Evolutionary conservation across 2,329 filamentous ascomycete genomes (phyloP), one percentile per base, ranked within the genome.

Genomic region (Tricladium varicosporioides): DNA sequence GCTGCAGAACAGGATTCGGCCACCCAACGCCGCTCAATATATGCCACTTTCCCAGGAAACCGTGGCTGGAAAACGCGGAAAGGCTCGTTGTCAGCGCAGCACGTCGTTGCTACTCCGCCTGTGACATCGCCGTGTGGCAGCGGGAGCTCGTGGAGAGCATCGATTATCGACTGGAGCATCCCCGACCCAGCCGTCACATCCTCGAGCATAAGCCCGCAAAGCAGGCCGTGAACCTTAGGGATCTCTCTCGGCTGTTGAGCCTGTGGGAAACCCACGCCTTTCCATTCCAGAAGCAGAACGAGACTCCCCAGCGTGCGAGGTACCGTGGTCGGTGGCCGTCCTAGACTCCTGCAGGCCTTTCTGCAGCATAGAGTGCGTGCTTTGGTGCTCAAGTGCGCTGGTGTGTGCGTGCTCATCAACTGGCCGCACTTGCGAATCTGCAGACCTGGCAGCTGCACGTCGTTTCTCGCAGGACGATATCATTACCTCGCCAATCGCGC

Each of bases 401-500:
- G n/a, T n/a, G 10, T 10, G 36, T 10, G 11, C 10, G 11, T 10
- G 36, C 11, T n/a, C n/a, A 10, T 11, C n/a, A 10, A 40, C 36
- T 40, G 36, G 36, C 36, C 9, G 11, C 5, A 27, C 36, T 4
- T 40, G 36, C 36, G 36, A n/a, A 40, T n/a, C 36, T 40, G 36
- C 36, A 40, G 46, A 11, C 22, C 32, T 31, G 11, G 40, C 53
- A 15, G 14, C 52, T 33, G 46, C 46, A 19, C 53, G 16, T 51
- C 53, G 27, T 45, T 45, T n/a, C 48, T 16, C 32, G 14, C 31
- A 47, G 9, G 11, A 19, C 22, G 42, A 51, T 13, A 36, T 49
- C 49, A 44, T 13, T 44, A 45, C 27, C 56, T 58, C 56, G 56
- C 51, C 56, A 54, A 54, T 58, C 56, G 56, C 46, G 56, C 47